phyloP scores from a whole-genome alignment of 805 yeast genomes.

The Candida piceae region DNA sequence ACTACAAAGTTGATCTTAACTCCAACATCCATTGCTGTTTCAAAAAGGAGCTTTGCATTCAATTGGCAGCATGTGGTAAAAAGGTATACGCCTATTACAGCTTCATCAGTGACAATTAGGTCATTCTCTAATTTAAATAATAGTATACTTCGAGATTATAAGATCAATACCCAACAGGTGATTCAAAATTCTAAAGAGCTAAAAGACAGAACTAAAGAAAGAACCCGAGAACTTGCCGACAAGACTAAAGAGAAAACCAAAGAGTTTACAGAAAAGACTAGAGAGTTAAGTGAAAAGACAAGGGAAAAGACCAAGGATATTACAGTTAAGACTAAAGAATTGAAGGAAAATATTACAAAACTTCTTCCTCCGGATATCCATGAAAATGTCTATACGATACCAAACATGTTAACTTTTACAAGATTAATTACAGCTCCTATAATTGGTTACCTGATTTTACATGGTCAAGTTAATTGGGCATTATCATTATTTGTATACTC shows the following conservation, averaged over 20 bases:
- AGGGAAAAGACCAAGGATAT: conserved; percentile 1
- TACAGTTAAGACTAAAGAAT: conserved; percentile 11
- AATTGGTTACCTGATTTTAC: conserved; percentile 72
- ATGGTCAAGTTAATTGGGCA: conserved; percentile 60
- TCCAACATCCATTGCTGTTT: neutral
- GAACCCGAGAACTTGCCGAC: neutral
- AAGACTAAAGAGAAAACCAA: conserved; percentile 8
- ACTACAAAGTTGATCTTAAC: neutral
- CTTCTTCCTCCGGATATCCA: conserved; percentile 33
- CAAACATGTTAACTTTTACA: conserved; percentile 78
- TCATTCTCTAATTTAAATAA: neutral
- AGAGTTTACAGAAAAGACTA: conserved; percentile 15
- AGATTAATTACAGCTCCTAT: conserved; percentile 79
- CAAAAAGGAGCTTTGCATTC: neutral
- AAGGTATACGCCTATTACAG: too few species aligned
- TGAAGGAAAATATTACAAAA: conserved; percentile 26
- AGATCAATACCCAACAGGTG: conserved; percentile 3
- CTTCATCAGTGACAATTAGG: too few species aligned
- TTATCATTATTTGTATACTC: conserved; percentile 75
- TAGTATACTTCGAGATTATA: neutral
- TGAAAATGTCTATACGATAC: conserved; percentile 74
- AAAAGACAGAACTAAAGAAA: conserved; percentile 13
- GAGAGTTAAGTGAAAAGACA: conserved; percentile 12
- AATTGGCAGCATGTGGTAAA: too few species aligned
- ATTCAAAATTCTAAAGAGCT: too few species aligned